Evolutionary conservation across 2,329 filamentous ascomycete species (phyloP), one percentile per base, ranked within the genome.

Genomic region (Scedosporium apiospermum): DNA sequence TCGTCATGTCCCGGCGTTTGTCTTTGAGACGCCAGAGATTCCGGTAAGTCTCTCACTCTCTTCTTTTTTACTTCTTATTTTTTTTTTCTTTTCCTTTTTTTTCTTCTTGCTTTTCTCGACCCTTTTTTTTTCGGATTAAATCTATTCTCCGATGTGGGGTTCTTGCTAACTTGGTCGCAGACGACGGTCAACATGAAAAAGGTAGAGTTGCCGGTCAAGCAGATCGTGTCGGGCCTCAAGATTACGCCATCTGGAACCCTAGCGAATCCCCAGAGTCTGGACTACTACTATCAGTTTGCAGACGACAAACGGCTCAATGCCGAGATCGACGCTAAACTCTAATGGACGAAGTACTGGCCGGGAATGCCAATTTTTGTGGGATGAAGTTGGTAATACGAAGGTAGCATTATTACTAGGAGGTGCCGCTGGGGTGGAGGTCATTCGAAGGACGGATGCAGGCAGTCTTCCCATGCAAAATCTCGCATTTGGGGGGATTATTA

Each of bases 151-250:
- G 30, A 9, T 3, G 3, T 44, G n/a, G 9, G 41, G 30, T 23
- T 23, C 10, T 55, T 21, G 21, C 58, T 60, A 60, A 60, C 41
- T 14, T 14, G n/a, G 3, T 16, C 26, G 26, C n/a, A 91, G 86
- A 89, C 87, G 0, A 95, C 90, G 0, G 86, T 95, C 65, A 95
- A 93, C 70, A 74, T 90, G 59, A 95, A 95, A 72, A 95, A 95
- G 73, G 90, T 95, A 3, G 90, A 95, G 72, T 69, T 95, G 61
- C 90, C 90, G 0, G 88, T 95, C 34, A 95, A 95, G 76, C 88
- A 90, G 70, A 95, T 95, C 65, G 87, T 95, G 0, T 91, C 84
- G 0, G 90, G 90, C 0, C 85, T 86, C 67, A 83, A 76, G 26
- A 83, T 95, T 70, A 91, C 88, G 73, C 83, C 89, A 0, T 90